phyloP scores from a whole-genome alignment of 179 eudicot species.

The Monotropa hypopitys region DNA sequence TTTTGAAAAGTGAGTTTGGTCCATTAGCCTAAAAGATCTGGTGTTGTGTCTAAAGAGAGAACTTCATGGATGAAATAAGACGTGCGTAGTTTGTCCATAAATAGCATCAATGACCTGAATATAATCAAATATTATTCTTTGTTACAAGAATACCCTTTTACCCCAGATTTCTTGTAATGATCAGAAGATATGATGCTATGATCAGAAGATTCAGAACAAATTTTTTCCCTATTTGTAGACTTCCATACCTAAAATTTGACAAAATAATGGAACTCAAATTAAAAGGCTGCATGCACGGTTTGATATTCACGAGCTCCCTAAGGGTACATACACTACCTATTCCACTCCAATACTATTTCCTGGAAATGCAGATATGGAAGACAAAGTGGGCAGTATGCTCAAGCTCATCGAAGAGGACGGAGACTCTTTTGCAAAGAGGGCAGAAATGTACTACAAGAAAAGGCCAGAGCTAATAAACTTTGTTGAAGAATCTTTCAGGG shows the following conservation, averaged over 20 bases:
- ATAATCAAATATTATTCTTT: no score
- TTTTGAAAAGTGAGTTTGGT: no score
- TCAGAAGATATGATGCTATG: no score
- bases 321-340: not conserved
- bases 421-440: slow-evolving; percentile 27
- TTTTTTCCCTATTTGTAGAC: no score
- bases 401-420: slow-evolving; percentile 25
- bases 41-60: not conserved
- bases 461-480: slow-evolving; percentile 23
- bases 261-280: not conserved
- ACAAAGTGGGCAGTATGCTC: slow-evolving; percentile 16
- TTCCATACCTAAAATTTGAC: no score
- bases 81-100: no score
- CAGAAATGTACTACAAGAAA: slow-evolving; percentile 30
- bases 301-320: not conserved
- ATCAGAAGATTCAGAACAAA: no score
- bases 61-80: no score
- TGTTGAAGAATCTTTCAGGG: slow-evolving; percentile 17
- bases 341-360: not conserved
- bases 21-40: not conserved
- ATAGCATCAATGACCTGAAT: no score
- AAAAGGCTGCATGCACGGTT: not conserved
- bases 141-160: no score
- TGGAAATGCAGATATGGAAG: slow-evolving; percentile 21
- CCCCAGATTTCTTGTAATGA: no score